A percentile compares a stretch with the other conserved stretches of the same genome.
Conservation (phyloP, 768 basidiomycete genomes). For the Serpula lacrymans region DNA sequence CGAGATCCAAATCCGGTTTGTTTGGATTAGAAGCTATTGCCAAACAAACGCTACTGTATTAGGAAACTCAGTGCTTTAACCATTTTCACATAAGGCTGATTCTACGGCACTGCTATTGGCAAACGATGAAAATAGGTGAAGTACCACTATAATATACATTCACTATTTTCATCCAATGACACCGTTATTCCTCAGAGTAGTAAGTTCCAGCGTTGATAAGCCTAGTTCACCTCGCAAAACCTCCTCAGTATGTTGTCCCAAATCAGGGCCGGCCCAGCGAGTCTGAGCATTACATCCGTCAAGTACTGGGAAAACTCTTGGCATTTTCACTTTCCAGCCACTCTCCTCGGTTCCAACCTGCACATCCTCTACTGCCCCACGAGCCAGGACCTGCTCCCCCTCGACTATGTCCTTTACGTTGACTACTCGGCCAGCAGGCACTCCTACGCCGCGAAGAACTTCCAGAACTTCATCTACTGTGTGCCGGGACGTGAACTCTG, state of each 20-base stretch:
- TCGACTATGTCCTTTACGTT: slow-evolving; percentile 62
- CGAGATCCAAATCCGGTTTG: slow-evolving; percentile 5
- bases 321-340: slow-evolving; percentile 68
- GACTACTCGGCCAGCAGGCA: slow-evolving; percentile 64
- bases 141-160: too few species aligned
- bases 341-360: slow-evolving; percentile 39
- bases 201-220: slow-evolving; percentile 33
- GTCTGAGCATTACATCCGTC: slow-evolving; percentile 57
- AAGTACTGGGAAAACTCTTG: slow-evolving; percentile 58
- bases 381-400: slow-evolving; percentile 49
- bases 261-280: slow-evolving; percentile 65
- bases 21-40: slow-evolving; percentile 8
- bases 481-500: slow-evolving; percentile 51
- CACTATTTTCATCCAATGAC: too few species aligned
- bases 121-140: too few species aligned
- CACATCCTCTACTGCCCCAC: slow-evolving; percentile 60
- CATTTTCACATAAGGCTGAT: too few species aligned
- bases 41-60: too few species aligned
- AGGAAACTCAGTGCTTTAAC: too few species aligned
- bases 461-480: slow-evolving; percentile 52
- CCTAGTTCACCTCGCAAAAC: slow-evolving; percentile 44
- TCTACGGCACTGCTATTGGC: too few species aligned
- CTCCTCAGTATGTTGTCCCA: slow-evolving; percentile 58
- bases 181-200: slow-evolving; percentile 35
- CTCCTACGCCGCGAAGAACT: slow-evolving; percentile 46